Conservation (phyloP, 78 protist species). For the Chrysochromulina tobinii region DNA sequence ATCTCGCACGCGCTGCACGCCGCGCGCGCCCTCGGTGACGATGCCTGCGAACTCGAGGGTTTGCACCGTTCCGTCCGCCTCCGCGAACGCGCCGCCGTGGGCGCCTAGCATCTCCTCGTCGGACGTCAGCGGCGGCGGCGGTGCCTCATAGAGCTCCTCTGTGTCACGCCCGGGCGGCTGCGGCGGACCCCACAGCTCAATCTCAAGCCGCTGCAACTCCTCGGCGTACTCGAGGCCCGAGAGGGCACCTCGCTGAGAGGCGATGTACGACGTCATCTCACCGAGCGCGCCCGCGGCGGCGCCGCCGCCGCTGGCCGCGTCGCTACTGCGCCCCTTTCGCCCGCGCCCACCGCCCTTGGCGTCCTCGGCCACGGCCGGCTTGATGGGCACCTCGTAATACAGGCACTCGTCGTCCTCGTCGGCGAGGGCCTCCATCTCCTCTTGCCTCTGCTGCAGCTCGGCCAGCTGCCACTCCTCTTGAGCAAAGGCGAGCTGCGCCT, state of each 20-base stretch:
- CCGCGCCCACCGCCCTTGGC: too few species aligned
- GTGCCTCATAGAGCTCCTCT: background rate
- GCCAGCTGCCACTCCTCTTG: background rate
- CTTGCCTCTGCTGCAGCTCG: background rate
- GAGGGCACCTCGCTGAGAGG: background rate
- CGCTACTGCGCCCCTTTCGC: too few species aligned
- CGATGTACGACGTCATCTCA: background rate
- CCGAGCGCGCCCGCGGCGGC: background rate
- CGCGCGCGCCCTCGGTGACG: background rate
- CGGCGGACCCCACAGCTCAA: background rate
- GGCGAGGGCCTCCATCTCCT: background rate
- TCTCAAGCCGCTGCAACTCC: background rate
- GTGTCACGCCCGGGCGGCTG: background rate
- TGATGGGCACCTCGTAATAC: background rate
- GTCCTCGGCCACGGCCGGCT: background rate
- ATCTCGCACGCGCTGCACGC: background rate
- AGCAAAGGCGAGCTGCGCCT: background rate
- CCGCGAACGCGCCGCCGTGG: background rate
- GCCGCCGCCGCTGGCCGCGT: background rate
- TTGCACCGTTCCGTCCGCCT: background rate
- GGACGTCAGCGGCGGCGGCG: background rate
- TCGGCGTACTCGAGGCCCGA: background rate
- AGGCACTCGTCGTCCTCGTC: slow-evolving; percentile 20
- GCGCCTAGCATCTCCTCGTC: background rate
- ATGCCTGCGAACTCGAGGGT: background rate